These are phyloP conservation scores for Cladorrhinum sp. DNA, from an alignment of 2,329 filamentous ascomycete genomes.

Conservation along the genomic window DNA sequence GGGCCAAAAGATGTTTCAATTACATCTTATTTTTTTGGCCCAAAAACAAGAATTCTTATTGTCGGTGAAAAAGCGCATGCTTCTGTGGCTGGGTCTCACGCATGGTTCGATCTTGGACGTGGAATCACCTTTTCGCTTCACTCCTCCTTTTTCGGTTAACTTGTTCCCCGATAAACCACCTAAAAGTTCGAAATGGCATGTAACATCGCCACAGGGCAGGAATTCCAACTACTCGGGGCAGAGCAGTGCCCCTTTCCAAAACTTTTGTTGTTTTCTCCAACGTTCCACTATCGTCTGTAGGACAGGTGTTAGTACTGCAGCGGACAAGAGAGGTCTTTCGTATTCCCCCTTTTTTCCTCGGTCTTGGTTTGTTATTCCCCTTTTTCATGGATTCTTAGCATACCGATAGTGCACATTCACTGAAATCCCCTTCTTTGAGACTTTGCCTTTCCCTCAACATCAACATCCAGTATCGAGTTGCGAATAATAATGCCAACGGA, in stretches of 20 bases:
- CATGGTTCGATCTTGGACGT: neutral
- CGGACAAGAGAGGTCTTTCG: too few species aligned
- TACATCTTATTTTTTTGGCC: too few species aligned
- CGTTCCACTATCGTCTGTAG: neutral
- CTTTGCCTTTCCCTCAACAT: too few species aligned
- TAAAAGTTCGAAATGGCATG: neutral
- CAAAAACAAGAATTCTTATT: neutral
- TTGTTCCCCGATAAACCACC: neutral
- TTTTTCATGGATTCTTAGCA: too few species aligned
- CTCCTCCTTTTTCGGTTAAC: neutral
- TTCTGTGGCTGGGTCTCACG: neutral
- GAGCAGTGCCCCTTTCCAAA: neutral
- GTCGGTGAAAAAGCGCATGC: neutral
- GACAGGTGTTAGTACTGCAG: neutral
- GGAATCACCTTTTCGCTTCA: neutral
- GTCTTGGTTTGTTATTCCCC: too few species aligned
- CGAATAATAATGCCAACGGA: too few species aligned
- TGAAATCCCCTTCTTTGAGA: too few species aligned
- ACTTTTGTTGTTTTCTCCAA: neutral
- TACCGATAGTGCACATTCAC: too few species aligned
- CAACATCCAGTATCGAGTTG: too few species aligned
- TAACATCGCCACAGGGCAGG: neutral
- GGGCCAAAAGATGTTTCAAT: too few species aligned
- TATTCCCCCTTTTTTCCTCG: too few species aligned
- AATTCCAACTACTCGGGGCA: neutral